Conservation (phyloP, 2,329 filamentous ascomycete genomes). For the Aspergillus novofumigatus region DNA sequence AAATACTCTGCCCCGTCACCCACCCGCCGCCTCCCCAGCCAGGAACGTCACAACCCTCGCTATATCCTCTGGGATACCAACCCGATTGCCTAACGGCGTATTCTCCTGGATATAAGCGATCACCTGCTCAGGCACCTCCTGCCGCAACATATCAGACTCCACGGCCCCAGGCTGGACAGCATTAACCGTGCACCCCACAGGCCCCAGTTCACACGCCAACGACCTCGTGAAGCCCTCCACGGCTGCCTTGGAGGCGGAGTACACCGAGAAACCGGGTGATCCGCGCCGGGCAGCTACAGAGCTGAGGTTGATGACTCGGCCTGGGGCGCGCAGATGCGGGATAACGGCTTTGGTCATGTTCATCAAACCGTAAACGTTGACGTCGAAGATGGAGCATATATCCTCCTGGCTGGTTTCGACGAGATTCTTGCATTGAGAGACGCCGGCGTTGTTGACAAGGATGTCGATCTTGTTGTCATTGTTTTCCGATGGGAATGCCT, state of each 20-base stretch:
- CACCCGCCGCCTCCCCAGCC: slow-evolving; percentile 1
- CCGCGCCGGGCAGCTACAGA: background rate
- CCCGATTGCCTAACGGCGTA: slow-evolving; percentile 3
- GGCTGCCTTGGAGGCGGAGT: slow-evolving; percentile 3
- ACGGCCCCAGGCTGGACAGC: slow-evolving; percentile 2
- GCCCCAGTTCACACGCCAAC: slow-evolving; percentile 4
- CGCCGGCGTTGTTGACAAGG: slow-evolving; percentile 8
- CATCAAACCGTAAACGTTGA: slow-evolving; percentile 6
- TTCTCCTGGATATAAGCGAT: background rate
- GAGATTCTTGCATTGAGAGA: background rate
- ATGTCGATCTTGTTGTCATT: slow-evolving; percentile 1
- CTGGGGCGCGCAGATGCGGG: slow-evolving; percentile 3
- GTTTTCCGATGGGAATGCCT: background rate
- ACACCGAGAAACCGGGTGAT: background rate
- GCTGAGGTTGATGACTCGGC: slow-evolving; percentile 6
- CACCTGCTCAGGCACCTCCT: background rate
- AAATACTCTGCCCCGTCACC: slow-evolving; percentile 7
- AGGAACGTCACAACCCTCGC: slow-evolving; percentile 2
- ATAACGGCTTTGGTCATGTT: slow-evolving; percentile 3
- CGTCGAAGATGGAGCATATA: slow-evolving; percentile 1
- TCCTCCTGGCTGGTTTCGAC: background rate
- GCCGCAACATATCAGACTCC: background rate
- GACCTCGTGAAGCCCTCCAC: slow-evolving; percentile 4
- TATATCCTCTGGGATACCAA: slow-evolving; percentile 3
- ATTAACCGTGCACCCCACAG: slow-evolving; percentile 4